These are phyloP conservation scores for Ammopiptanthus mongolicus DNA, from an alignment of 306 rosid genomes.

Conservation along the genomic window DNA sequence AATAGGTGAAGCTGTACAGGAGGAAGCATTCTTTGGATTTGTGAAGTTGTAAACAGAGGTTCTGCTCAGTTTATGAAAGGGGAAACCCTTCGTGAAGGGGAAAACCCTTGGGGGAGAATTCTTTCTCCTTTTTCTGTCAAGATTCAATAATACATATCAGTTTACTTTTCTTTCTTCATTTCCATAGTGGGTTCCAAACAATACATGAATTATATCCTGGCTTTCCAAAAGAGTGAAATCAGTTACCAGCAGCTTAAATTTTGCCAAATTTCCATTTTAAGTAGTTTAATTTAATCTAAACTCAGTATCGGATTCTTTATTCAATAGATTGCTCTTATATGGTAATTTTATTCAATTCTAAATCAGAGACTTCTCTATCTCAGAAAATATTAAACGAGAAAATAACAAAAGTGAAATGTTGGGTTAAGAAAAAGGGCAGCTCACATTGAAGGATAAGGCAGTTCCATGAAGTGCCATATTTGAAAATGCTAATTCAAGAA, in stretches of 20 bases:
- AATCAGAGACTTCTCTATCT: background rate
- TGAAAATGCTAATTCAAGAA: background rate
- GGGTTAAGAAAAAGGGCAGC: background rate
- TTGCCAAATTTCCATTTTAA: background rate
- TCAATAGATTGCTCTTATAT: background rate
- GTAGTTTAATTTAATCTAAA: background rate
- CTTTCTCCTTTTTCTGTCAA: too few species aligned
- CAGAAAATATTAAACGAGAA: background rate
- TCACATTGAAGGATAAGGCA: conserved; percentile 28
- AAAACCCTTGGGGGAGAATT: too few species aligned
- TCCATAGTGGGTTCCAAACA: too few species aligned
- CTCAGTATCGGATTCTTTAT: background rate
- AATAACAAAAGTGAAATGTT: background rate
- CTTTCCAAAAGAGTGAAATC: background rate
- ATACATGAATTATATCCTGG: background rate
- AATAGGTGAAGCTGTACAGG: too few species aligned
- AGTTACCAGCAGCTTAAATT: background rate
- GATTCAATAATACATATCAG: too few species aligned
- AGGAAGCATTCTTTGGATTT: too few species aligned
- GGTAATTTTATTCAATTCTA: background rate
- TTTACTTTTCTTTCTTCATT: too few species aligned
- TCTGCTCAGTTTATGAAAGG: too few species aligned
- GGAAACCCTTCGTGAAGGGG: too few species aligned
- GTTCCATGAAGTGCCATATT: conserved; percentile 39
- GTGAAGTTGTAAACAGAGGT: too few species aligned